Base-by-base conservation (phyloP, 2,329 filamentous ascomycete genomes). In the Arthrinium phaeospermum region DNA sequence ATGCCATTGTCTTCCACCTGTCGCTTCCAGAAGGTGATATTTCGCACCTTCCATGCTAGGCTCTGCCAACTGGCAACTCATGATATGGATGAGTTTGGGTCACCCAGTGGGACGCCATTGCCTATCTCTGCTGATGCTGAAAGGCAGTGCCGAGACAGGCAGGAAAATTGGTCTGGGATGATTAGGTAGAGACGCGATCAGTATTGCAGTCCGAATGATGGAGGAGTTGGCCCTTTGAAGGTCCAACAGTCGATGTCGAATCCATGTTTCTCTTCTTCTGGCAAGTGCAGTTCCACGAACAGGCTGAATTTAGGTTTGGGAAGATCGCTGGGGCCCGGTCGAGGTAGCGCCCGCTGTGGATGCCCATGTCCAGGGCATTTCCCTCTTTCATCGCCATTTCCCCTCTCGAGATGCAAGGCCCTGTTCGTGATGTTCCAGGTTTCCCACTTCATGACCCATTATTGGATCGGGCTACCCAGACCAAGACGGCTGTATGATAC, bases 281-380 rank as follows among this genome's bases (percentile, higher is more conserved):
- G 30, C 4, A 16, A 61, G 30, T 34, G 19, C 27, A 22, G 22
- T 64, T 12, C 19, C 34, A 34, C n/a, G 19, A 41, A 64, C 34
- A 64, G 57, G 57, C 57, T 64, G 57, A 64, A 41, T 64, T 64
- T 64, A 64, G 57, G 57, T 41, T 64, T 64, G 34, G 57, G 8
- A 41, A 2, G 57, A 64, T 41, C 57, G 57, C 57, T 64, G 57
- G 34, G 57, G 19, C 34, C 57, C 34, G 57, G 30, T 13, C 34
- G 19, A 41, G 34, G 57, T 64, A 64, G 57, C 57, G 57, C n/a
- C 34, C 30, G 57, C 22, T 4, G 57, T 64, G 57, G 57, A 64
- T 41, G 30, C 30, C 6, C 53, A n/a, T 37, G 27, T 16, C 53
- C 30, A 49, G 46, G 46, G 22, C 45, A 22, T 37, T 61, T 61